Percentiles rank a stretch among this genome's conserved stretches.
phyloP scores from a whole-genome alignment of 495 filamentous ascomycete species.

The Podospora fimiseda region DNA sequence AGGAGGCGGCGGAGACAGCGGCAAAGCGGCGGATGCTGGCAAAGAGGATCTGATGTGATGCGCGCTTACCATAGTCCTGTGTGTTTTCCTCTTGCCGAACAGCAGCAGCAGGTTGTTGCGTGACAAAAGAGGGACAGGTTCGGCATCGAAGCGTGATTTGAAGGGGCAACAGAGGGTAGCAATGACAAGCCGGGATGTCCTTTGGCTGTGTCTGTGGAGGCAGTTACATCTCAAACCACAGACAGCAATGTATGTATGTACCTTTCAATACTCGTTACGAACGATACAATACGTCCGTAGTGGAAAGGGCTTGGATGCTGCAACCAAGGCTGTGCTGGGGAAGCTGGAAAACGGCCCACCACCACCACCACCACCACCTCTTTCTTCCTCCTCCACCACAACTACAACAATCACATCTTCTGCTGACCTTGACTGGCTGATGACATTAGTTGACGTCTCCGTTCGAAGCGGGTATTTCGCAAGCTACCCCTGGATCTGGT shows the following conservation, averaged over 20 bases:
- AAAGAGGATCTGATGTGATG: constrained; percentile 9
- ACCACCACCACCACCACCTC: background rate
- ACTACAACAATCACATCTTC: background rate
- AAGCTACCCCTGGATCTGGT: constrained; percentile 23
- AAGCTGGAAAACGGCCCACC: background rate
- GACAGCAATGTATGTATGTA: constrained; percentile 9
- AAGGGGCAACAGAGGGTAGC: constrained; percentile 15
- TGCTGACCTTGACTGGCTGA: background rate
- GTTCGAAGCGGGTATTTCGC: constrained; percentile 9
- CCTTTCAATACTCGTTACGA: constrained; percentile 1
- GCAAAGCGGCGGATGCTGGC: constrained; percentile 7
- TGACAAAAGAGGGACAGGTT: constrained; percentile 10
- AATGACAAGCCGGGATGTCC: constrained; percentile 15
- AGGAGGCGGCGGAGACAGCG: constrained; percentile 10
- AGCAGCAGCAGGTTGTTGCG: constrained; percentile 8
- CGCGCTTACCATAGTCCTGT: constrained; percentile 15
- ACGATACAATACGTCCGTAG: constrained; percentile 3
- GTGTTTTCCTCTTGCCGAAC: background rate
- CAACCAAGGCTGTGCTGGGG: background rate
- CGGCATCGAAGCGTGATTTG: constrained; percentile 18
- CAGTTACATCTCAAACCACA: constrained; percentile 16
- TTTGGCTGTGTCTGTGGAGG: constrained; percentile 17
- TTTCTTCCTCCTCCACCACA: background rate
- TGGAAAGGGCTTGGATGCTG: background rate
- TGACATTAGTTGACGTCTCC: constrained; percentile 4